Percentiles rank a stretch among this genome's conserved stretches.
Conservation (phyloP, 2,329 filamentous ascomycete species). For the Trichoderma semiorbis region DNA sequence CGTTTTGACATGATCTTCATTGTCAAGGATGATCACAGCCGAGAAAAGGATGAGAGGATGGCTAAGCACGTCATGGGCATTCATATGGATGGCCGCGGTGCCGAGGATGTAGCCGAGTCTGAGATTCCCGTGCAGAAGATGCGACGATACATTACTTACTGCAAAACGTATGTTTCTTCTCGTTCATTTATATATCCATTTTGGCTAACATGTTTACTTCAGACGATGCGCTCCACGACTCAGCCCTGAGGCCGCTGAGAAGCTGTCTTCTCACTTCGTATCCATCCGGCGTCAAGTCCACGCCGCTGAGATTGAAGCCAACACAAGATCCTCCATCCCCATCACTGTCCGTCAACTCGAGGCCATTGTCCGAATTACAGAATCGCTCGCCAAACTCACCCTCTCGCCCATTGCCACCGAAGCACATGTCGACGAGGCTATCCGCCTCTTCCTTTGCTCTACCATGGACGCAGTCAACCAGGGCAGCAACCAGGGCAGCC, state of each 20-base stretch:
- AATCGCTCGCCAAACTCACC: constrained; percentile 87
- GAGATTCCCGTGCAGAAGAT: constrained; percentile 96
- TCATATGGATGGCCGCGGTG: constrained; percentile 84
- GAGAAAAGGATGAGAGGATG: constrained; percentile 85
- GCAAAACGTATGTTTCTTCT: constrained; percentile 68
- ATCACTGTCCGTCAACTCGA: constrained; percentile 97
- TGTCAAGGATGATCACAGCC: constrained; percentile 89
- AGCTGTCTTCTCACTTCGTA: constrained; percentile 95
- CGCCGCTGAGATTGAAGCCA: constrained; percentile 82
- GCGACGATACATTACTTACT: constrained; percentile 96
- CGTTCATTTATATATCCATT: background rate
- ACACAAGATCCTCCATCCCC: constrained; percentile 87
- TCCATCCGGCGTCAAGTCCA: constrained; percentile 94
- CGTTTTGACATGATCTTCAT: constrained; percentile 99
- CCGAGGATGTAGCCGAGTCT: constrained; percentile 78
- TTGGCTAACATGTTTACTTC: background rate
- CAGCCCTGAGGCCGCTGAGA: constrained; percentile 86
- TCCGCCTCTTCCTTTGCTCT: constrained; percentile 89
- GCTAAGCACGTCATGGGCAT: constrained; percentile 97
- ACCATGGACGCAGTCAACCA: constrained; percentile 98
- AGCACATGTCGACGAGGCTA: constrained; percentile 92
- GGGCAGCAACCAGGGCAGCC: constrained; percentile 75
- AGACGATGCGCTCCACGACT: constrained; percentile 90
- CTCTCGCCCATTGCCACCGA: constrained; percentile 85
- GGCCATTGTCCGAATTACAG: constrained; percentile 94